Base-by-base conservation (phyloP, 176 grass and related monocot species). In the Elaeis guineensis region DNA sequence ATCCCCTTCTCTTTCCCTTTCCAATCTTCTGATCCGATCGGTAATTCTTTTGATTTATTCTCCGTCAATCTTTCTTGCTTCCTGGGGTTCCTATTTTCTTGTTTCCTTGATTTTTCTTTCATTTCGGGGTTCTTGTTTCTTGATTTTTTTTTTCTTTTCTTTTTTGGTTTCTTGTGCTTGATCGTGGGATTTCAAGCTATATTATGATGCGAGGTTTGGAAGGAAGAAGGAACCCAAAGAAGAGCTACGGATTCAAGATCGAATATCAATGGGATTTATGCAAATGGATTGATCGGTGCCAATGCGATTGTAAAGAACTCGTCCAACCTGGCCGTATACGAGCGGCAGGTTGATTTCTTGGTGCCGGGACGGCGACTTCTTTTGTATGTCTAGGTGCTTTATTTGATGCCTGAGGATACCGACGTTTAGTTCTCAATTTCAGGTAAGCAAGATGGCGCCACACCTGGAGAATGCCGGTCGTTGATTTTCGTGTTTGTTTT, bases 191-290 rank as follows among this genome's bases (percentile, higher is more conserved):
- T 69, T 97, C n/a, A 78, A 72, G 75, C 51, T 75, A 56, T 90
- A 82, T 70, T 97, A 85, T 72, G 90, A 95, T 59, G 88, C 74
- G 55, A 81, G 56, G 57, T 90, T 97, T 63, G 76, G 87, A 23
- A 56, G 83, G 52, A 86, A 84, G 86, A 81, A 79, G 76, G 62
- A 74, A 23, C 59, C 49, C 14, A 62, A 49, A 17, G 44, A 65
- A 29, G 72, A 73, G 77, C 72, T 17, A 3, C 26, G 6, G 51
- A 22, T 63, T 54, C 59, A 57, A 75, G 63, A 73, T 83, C 2
- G 73, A 69, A 4, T 29, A 60, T 20, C 53, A 20, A 17, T 71
- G 61, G 28, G 62, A 60, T 30, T 28, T 56, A 59, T 52, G 22
- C 28, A 6, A 75, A 60, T 24, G 65, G 58, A 6, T 52, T 3